Evolutionary conservation across 1,284 basidiomycete species (phyloP).

Genomic region (Marasmius fiardii): DNA sequence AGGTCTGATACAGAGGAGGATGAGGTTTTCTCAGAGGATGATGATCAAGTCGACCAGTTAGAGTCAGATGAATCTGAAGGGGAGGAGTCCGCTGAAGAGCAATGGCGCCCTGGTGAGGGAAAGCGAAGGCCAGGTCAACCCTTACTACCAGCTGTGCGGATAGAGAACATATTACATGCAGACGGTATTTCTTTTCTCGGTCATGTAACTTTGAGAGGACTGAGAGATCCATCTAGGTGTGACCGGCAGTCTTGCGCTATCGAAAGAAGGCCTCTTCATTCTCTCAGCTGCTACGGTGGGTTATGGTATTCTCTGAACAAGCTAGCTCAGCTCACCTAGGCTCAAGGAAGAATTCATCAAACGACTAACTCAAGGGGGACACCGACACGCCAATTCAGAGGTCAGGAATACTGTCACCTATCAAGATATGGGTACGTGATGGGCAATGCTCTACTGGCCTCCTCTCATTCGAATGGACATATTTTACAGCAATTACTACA

Average conservation of each 20-base stretch:
- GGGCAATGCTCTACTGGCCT: constrained; percentile 6
- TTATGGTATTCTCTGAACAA: constrained; percentile 12
- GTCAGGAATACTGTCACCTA: constrained; percentile 57
- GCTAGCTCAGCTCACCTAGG: constrained; percentile 8
- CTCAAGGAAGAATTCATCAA: constrained; percentile 72
- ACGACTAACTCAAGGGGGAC: constrained; percentile 55
- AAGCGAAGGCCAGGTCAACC: constrained; percentile 58
- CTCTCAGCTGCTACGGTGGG: constrained; percentile 69
- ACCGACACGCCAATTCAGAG: constrained; percentile 50
- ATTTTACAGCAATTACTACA: constrained; percentile 46
- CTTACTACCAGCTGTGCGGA: constrained; percentile 52
- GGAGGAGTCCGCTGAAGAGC: constrained; percentile 39
- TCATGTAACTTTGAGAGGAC: constrained; percentile 2
- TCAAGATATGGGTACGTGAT: constrained; percentile 60
- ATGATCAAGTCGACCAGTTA: constrained; percentile 60
- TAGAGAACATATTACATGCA: constrained; percentile 70
- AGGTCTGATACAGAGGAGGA: constrained; percentile 10
- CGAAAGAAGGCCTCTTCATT: constrained; percentile 70
- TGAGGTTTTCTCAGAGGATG: constrained; percentile 22
- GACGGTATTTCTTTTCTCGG: constrained; percentile 44
- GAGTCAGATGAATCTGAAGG: constrained; percentile 48
- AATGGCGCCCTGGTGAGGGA: constrained; percentile 33
- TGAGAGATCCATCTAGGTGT: constrained; percentile 34
- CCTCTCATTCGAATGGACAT: constrained; percentile 8
- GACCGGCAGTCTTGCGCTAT: constrained; percentile 56